phyloP scores from a whole-genome alignment of 2,329 filamentous ascomycete species.

The Zymoseptoria tritici region DNA sequence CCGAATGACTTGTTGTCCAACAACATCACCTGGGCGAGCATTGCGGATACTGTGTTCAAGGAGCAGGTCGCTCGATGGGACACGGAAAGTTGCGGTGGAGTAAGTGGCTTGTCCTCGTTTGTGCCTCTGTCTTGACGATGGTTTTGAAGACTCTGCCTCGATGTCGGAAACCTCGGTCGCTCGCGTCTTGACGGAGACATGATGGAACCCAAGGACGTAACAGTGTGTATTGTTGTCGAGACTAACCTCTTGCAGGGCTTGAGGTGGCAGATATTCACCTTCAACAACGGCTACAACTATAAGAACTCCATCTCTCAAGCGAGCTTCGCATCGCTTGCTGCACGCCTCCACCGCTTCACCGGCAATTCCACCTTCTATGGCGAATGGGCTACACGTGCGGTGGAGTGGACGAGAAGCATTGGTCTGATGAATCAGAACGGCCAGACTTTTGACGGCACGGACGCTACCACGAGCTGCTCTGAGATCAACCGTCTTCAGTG shows the following conservation, averaged over 20 bases:
- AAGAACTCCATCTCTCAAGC: constrained; percentile 78
- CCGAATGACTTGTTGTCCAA: constrained; percentile 13
- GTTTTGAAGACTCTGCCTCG: too few relatives aligned
- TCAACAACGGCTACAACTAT: constrained; percentile 73
- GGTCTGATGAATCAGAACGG: constrained; percentile 49
- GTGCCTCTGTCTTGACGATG: too few relatives aligned
- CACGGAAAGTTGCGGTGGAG: constrained; percentile 56
- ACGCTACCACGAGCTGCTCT: constrained; percentile 47
- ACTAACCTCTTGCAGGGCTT: neutral
- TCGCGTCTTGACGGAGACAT: too few relatives aligned
- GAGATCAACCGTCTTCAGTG: constrained; percentile 47
- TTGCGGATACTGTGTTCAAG: constrained; percentile 73
- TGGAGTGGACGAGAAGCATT: constrained; percentile 53
- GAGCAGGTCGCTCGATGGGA: constrained; percentile 67
- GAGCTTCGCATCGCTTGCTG: constrained; percentile 73
- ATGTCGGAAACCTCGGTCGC: too few relatives aligned
- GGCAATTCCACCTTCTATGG: constrained; percentile 45
- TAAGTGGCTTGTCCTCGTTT: too few relatives aligned
- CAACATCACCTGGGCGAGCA: constrained; percentile 54
- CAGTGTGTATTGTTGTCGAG: too few relatives aligned
- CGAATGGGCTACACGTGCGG: constrained; percentile 61
- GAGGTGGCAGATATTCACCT: constrained; percentile 67
- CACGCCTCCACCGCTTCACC: constrained; percentile 37
- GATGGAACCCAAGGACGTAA: too few relatives aligned
- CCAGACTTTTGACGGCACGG: constrained; percentile 55